phyloP scores from a whole-genome alignment of 495 filamentous ascomycete genomes.

The Podospora pseudopauciseta region DNA sequence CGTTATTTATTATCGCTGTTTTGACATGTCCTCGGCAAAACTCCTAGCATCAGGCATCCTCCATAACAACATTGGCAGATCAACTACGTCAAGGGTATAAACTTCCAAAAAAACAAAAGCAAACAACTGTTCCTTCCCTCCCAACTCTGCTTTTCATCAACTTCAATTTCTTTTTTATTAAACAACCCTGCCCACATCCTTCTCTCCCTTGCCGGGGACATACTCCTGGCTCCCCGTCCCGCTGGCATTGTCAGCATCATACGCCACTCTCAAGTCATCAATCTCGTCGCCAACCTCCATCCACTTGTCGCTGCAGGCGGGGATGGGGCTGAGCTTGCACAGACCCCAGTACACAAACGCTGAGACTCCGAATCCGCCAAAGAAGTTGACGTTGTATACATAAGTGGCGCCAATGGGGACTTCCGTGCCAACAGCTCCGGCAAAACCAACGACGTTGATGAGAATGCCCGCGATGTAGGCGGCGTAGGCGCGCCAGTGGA shows the following conservation, averaged over 20 bases:
- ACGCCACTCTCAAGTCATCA: conserved; percentile 48
- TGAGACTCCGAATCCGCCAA: conserved; percentile 75
- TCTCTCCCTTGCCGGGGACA: conserved; percentile 8
- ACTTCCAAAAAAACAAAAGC: neutral
- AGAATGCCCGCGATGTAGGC: conserved; percentile 84
- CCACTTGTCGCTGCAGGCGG: conserved; percentile 71
- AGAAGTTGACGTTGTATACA: conserved; percentile 89
- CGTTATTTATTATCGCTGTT: neutral
- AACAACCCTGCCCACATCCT: conserved; percentile 7
- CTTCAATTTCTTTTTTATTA: neutral
- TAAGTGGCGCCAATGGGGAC: conserved; percentile 77
- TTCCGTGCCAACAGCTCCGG: conserved; percentile 65
- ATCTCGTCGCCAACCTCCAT: conserved; percentile 74
- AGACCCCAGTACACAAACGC: conserved; percentile 63
- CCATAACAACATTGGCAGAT: neutral
- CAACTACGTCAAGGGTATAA: neutral
- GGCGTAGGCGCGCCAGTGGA: conserved; percentile 79
- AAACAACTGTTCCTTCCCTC: neutral
- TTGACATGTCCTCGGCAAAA: neutral
- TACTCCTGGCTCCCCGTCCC: conserved; percentile 18
- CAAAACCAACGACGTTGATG: conserved; percentile 92
- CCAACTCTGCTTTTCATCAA: neutral
- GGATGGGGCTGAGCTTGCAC: conserved; percentile 66
- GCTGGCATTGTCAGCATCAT: conserved; percentile 32
- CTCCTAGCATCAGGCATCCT: neutral